Conservation (phyloP, 768 basidiomycete genomes). For the Auricularia auricula-judae region DNA sequence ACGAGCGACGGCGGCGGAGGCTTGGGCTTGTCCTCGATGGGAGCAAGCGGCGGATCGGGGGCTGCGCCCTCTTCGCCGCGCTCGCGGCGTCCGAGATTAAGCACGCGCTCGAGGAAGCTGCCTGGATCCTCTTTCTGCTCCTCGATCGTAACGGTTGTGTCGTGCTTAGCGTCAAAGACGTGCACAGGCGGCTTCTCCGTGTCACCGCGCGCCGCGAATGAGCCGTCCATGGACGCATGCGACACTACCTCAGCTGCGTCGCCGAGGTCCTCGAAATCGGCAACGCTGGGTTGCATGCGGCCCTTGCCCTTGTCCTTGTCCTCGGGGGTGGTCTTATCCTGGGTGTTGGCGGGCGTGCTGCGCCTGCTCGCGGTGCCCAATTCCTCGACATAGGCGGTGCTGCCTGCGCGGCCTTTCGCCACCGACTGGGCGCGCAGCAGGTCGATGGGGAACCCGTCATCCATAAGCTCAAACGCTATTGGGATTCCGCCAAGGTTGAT, state of each 20-base stretch:
- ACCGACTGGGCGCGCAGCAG: conserved; percentile 15
- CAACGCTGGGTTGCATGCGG: background rate
- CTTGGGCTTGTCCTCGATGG: conserved; percentile 17
- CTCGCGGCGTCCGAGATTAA: background rate
- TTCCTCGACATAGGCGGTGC: conserved; percentile 21
- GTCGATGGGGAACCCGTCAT: conserved; percentile 18
- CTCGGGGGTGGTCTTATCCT: background rate
- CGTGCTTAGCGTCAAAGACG: conserved; percentile 29
- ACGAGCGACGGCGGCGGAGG: conserved; percentile 36
- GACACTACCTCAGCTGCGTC: background rate
- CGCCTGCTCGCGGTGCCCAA: conserved; percentile 14
- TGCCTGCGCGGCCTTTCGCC: conserved; percentile 20
- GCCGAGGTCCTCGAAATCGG: background rate
- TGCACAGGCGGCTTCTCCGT: conserved; percentile 52
- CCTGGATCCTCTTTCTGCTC: background rate
- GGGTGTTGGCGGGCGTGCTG: background rate
- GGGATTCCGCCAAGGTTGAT: background rate
- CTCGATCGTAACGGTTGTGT: conserved; percentile 2
- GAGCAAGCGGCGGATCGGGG: conserved; percentile 42
- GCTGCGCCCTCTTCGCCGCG: conserved; percentile 8
- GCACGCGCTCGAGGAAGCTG: background rate
- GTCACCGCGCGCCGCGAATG: conserved; percentile 28
- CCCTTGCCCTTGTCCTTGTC: conserved; percentile 39
- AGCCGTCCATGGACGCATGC: conserved; percentile 27
- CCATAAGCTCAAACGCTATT: conserved; percentile 29